Base-by-base conservation (phyloP, 768 basidiomycete species). In the Pleurotus cornucopiae region DNA sequence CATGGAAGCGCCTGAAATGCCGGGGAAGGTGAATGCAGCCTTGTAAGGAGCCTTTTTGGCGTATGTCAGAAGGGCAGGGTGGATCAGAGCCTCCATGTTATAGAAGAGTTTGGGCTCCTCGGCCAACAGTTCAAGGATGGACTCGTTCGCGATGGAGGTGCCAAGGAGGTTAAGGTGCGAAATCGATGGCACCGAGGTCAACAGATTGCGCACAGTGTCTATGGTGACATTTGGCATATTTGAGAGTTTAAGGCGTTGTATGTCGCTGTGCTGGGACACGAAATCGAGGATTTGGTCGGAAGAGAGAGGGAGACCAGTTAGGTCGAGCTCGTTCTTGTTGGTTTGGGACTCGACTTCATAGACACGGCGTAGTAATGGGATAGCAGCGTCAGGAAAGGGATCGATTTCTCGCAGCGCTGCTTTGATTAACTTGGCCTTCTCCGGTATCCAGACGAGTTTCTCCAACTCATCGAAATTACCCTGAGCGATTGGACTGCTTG, bases 381-480 rank as follows among this genome's bases (percentile, higher is more conserved):
- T 2, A 3, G 58, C 69, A 16, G 55, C 38, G 20, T 70, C 67
- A 6, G 69, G 67, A 54, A 71, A 64, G 1, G 69, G 62, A 12
- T 54, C 44, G 21, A 57, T 54, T 11, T 54, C 16, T 9, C 57
- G 64, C 2, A 74, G 59, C 18, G 63, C 40, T 0, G 56, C 21
- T 46, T 58, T 48, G 12, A 72, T 62, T 6, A 47, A 52, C 3
- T 48, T 21, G 0, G 64, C 63, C 59, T 69, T 74, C 0, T 62
- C 67, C 4, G 71, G 68, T 30, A 67, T 56, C 69, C 65, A 67
- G 23, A 69, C 20, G 25, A 73, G 40, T 2, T 61, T 58, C 47
- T 70, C 70, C 13, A 73, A 44, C 6, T 57, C 65, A 3, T 55
- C 55, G 0, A 57, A 64, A 38, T 70, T 62, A 7, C 60, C 67